Evolutionary conservation across 176 grass and related monocot species (phyloP), one percentile per base, ranked within the genome.

Genomic region (Puccinellia tenuiflora): DNA sequence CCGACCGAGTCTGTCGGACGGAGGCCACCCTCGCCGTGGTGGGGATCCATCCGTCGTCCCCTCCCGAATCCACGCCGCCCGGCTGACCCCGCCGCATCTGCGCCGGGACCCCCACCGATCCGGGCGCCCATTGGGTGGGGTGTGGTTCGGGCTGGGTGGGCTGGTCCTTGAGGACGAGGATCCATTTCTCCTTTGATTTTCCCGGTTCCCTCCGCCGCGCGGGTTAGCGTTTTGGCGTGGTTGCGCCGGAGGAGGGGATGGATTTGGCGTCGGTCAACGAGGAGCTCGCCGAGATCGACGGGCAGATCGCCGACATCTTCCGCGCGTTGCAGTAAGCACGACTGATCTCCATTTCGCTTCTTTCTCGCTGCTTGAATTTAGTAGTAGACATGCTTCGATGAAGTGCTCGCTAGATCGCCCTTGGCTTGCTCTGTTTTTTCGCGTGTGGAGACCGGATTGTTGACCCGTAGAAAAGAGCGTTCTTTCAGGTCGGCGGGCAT

Each of bases 181-280:
- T 47, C 71, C n/a, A 38, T 57, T 73, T 86, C 39, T 25, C 55
- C 17, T 42, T 60, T 51, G 83, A 77, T 71, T 77, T 62, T 46
- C 15, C 10, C 14, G 35, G 14, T 5, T 48, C 15, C 15, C 43
- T 80, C 42, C 62, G 17, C 31, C 21, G 54, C 38, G 47, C 40
- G 84, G 79, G 15, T 5, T 79, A 57, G 73, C 14, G 18, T 65
- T 59, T 39, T 18, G 59, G 28, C 74, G 75, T 6, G 80, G 16
- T 9, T 1, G 12, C 21, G 3, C 34, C 45, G 46, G 78, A 4
- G 29, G 82, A 42, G 62, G 65, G 79, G 53, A 98, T 98, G 95
- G 92, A 98, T 91, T 95, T 98, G 92, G 88, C 88, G 21, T 92
- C 84, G 85, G 73, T 98, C 68, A 98, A 92, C 78, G 92, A 91